These are phyloP conservation scores for Capsella bursapastoris DNA, from an alignment of 345 rosid genomes.

Conservation along the genomic window DNA sequence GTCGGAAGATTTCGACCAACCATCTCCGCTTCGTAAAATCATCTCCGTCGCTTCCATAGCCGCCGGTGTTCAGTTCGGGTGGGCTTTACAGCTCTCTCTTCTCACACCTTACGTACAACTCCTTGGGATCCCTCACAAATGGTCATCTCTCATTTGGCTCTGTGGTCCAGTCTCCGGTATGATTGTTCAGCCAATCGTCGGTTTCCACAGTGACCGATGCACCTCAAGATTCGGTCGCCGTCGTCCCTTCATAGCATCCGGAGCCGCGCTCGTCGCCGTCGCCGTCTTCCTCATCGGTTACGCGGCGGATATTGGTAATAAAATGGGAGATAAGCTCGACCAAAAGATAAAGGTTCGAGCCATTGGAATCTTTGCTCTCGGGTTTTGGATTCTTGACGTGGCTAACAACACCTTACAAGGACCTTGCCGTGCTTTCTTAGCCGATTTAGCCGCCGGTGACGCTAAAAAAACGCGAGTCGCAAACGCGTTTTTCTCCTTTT, in stretches of 20 bases:
- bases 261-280: conserved; percentile 54
- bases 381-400: conserved; percentile 90
- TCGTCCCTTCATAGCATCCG: conserved; percentile 71
- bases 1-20: conserved; percentile 32
- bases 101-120: conserved; percentile 89
- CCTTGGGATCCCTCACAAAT: conserved; percentile 81
- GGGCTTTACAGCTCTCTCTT: conserved; percentile 93
- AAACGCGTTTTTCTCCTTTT: conserved; percentile 71
- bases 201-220: conserved; percentile 76
- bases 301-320: conserved; percentile 71
- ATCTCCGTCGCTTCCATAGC: conserved; percentile 77
- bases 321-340: conserved; percentile 52
- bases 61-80: conserved; percentile 90
- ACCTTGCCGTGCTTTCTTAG: conserved; percentile 85
- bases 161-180: conserved; percentile 93
- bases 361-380: conserved; percentile 63
- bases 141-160: conserved; percentile 94
- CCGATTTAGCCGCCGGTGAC: conserved; percentile 66
- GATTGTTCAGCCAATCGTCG: conserved; percentile 85
- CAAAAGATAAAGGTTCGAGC: conserved; percentile 56
- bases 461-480: conserved; percentile 62
- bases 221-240: conserved; percentile 79
- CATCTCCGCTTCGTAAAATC: conserved; percentile 55
- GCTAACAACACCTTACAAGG: conserved; percentile 94
- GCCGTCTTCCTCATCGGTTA: conserved; percentile 78